Conservation (phyloP, 805 yeast species). For the Yarrowia sp. region DNA sequence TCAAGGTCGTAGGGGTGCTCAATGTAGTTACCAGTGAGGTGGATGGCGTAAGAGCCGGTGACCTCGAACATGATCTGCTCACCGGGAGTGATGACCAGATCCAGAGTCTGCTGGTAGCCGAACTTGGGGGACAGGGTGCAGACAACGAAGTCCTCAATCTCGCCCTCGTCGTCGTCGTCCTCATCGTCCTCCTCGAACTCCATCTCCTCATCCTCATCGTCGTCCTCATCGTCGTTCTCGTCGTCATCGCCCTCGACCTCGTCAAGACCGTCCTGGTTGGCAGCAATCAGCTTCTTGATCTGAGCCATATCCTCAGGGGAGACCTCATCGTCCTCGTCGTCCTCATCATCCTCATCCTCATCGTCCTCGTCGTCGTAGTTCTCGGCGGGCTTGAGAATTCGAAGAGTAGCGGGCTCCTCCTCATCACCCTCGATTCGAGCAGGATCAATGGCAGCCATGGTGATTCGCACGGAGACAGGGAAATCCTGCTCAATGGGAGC, state of each 20-base stretch:
- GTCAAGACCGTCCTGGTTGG: constrained; percentile 44
- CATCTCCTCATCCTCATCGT: constrained; percentile 60
- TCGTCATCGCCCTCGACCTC: constrained; percentile 49
- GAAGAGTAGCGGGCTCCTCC: constrained; percentile 81
- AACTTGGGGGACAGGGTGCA: constrained; percentile 89
- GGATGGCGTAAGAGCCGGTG: constrained; percentile 93
- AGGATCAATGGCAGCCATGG: constrained; percentile 96
- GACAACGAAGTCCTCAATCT: constrained; percentile 80
- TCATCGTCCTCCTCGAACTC: constrained; percentile 61
- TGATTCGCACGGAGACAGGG: constrained; percentile 88
- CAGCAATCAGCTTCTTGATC: constrained; percentile 47
- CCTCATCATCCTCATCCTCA: constrained; percentile 41
- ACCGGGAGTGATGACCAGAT: constrained; percentile 87
- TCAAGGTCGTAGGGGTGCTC: constrained; percentile 91
- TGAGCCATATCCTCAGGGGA: constrained; percentile 42
- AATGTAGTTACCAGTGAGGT: constrained; percentile 92
- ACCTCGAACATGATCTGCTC: constrained; percentile 95
- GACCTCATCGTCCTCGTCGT: constrained; percentile 48
- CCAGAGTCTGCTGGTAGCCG: constrained; percentile 85
- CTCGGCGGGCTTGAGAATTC: constrained; percentile 76
- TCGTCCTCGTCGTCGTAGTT: constrained; percentile 47
- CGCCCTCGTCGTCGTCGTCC: constrained; percentile 68
- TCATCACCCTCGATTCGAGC: constrained; percentile 68
- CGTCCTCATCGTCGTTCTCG: constrained; percentile 58
- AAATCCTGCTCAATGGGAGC: constrained; percentile 85